Base-by-base conservation (phyloP, 768 basidiomycete genomes). In the Tylopilus plumbeoviolaceoides region DNA sequence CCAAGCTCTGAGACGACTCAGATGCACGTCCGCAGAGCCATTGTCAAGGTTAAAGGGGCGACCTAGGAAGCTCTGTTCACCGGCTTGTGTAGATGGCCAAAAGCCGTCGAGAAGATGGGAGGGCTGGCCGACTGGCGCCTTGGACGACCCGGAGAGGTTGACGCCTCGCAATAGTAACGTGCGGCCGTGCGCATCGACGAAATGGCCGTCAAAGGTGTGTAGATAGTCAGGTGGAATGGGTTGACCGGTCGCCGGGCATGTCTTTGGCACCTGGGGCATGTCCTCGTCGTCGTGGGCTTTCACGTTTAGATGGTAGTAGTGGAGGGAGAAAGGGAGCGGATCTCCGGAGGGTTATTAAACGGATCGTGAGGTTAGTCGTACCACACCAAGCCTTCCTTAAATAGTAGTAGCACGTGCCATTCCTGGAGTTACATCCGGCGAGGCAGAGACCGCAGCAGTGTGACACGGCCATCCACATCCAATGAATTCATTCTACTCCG, bases 151-250 rank as follows among this genome's bases (percentile, higher is more conserved):
- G 12, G 91, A 87, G 43, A 98, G 81, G 68, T 99, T 99, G 41
- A 98, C 89, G n/a, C 97, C 97, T 48, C 95, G 83, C 0, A 99
- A 76, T 15, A 98, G 74, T 18, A 95, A 70, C 0, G 87, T 86
- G 43, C 92, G 82, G 20, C 91, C 88, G 48, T 74, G 68, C 49
- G 76, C 77, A 70, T 92, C 90, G 63, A 91, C 81, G 62, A 92
- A 92, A 48, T 81, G 78, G 59, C 79, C 81, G 48, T 79, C 72
- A 15, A 79, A 68, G 27, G 89, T 91, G 71, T 86, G 87, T 47
- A 88, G 72, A 65, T 75, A 87, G 45, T 57, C 50, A 20, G 38
- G 54, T 21, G 63, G 18, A 0, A 39, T 40, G 2, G 59, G 55
- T 12, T 50, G 49, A 36, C 58, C 63, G 4, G 65, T 60, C 4